phyloP scores from a whole-genome alignment of 163 green algal species.

The Chloroidium sp. region DNA sequence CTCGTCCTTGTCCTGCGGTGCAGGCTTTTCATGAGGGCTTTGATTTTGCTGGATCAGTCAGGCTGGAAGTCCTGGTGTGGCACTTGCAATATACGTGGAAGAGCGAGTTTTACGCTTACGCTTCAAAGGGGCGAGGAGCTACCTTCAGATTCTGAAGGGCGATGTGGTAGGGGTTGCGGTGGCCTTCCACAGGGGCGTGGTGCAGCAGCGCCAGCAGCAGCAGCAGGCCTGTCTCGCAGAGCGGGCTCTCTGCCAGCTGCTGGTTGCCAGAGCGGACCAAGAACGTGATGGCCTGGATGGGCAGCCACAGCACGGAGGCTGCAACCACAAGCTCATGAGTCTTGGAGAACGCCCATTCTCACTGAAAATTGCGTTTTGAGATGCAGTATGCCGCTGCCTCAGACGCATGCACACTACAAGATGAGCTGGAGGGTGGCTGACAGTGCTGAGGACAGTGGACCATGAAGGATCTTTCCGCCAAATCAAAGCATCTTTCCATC shows the following conservation, averaged over 20 bases:
- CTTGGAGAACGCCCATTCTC: not conserved
- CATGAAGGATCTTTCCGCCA: no score
- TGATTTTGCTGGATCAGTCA: no score
- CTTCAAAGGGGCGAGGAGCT: not conserved
- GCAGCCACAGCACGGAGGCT: conserved; percentile 64
- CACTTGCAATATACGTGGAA: no score
- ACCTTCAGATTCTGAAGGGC: conserved; percentile 42
- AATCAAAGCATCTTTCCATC: no score
- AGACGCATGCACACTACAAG: not conserved
- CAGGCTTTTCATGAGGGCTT: no score
- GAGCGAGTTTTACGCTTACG: no score
- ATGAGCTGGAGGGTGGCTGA: no score
- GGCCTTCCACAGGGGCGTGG: conserved; percentile 29
- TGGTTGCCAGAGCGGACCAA: conserved; percentile 26
- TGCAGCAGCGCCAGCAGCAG: conserved; percentile 68
- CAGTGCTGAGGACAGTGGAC: no score
- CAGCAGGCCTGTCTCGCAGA: conserved; percentile 40
- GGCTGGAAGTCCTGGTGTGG: no score
- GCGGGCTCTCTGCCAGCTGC: conserved; percentile 17
- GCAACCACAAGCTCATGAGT: conserved; percentile 7
- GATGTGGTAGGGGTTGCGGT: conserved; percentile 38
- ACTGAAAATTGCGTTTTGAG: no score
- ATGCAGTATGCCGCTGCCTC: not conserved
- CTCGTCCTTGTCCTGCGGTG: no score
- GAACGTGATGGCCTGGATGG: conserved; percentile 50